phyloP scores from a whole-genome alignment of 169 alveolate species.

The Plasmodium falciparum region DNA sequence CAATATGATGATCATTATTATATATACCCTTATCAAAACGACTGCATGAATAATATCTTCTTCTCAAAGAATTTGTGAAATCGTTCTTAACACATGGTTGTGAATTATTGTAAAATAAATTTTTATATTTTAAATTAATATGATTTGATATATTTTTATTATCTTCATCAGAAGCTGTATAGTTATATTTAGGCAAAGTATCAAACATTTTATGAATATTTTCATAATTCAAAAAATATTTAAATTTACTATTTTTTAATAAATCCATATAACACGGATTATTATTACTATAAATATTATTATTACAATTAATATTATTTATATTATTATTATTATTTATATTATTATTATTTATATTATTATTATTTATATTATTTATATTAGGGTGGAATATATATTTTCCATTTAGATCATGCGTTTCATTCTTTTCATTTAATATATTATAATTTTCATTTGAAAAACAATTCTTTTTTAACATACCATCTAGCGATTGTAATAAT shows the following conservation, averaged over 20 bases:
- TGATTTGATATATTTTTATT: conserved; percentile 1
- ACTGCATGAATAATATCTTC: conserved; percentile 22
- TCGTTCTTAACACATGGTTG: no score
- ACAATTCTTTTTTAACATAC: no score
- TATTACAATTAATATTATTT: not conserved
- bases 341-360: no score
- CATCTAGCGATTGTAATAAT: no score
- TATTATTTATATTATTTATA: not conserved
- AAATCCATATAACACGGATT: conserved; percentile 2
- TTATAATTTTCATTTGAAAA: no score
- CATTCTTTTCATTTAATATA: no score
- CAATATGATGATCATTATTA: no score
- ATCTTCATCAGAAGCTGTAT: not conserved
- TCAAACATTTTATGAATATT: conserved; percentile 35
- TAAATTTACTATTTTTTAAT: conserved; percentile 31
- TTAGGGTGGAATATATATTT: not conserved
- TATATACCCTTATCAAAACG: not conserved
- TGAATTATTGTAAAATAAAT: not conserved
- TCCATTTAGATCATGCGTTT: no score
- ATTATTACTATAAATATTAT: not conserved
- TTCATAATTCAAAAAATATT: conserved; percentile 16
- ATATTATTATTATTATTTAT: no score
- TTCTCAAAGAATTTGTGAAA: not conserved
- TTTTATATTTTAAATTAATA: not conserved
- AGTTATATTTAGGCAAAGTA: conserved; percentile 36